These are phyloP conservation scores for Lycium barbarum DNA, from an alignment of 257 asterid species.

Conservation along the genomic window DNA sequence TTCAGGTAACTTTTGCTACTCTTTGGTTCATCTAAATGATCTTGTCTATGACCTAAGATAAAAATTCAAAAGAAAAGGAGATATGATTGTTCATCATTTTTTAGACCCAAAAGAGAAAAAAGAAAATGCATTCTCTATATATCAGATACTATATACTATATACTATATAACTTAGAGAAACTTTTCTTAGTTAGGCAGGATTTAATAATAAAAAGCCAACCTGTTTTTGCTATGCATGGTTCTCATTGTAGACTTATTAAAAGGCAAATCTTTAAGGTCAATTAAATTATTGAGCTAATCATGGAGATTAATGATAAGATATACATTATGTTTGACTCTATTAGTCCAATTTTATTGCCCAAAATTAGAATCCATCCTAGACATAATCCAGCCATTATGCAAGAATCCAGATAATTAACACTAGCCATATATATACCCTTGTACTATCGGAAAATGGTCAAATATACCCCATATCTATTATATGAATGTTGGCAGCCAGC, in stretches of 20 bases:
- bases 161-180: neutral
- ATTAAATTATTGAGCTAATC: neutral
- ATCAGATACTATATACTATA: too few species aligned
- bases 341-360: neutral
- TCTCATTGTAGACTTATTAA: neutral
- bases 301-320: neutral
- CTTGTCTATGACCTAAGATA: neutral
- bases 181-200: neutral
- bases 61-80: neutral
- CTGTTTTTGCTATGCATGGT: neutral
- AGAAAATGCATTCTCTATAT: neutral
- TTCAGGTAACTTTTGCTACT: too few species aligned
- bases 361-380: neutral
- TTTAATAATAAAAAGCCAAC: neutral
- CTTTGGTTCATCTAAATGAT: neutral
- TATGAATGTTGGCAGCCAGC: too few species aligned
- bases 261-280: neutral
- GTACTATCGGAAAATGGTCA: too few species aligned
- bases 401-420: slow-evolving; percentile 1
- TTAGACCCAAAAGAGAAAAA: neutral
- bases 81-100: slow-evolving; percentile 7
- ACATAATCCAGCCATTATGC: slow-evolving; percentile 21
- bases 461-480: too few species aligned
- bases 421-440: too few species aligned
- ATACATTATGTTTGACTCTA: neutral